These are phyloP conservation scores for Apiospora arundinis DNA, from an alignment of 2,329 filamentous ascomycete genomes.

Conservation along the genomic window DNA sequence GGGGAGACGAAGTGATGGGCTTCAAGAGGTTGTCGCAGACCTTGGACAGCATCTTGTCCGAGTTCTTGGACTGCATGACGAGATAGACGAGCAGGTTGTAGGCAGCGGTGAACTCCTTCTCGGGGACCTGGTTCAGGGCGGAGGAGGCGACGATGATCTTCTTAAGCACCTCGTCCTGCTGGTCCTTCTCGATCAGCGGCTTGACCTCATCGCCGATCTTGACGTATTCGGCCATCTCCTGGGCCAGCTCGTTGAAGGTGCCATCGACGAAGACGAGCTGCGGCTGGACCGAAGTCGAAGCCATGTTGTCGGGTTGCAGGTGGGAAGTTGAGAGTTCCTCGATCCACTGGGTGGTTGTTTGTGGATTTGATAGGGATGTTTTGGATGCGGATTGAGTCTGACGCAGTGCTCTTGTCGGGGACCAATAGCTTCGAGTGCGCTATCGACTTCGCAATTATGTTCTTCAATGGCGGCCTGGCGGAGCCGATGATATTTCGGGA, in stretches of 20 bases:
- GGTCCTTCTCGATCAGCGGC: conserved; percentile 72
- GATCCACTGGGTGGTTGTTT: conserved; percentile 12
- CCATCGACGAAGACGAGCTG: conserved; percentile 84
- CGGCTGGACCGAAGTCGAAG: conserved; percentile 47
- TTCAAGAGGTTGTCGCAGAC: conserved; percentile 90
- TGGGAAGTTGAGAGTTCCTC: neutral
- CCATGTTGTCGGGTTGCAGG: conserved; percentile 17
- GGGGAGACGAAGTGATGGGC: conserved; percentile 83
- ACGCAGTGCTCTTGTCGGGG: conserved; percentile 10
- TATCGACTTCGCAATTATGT: conserved; percentile 20
- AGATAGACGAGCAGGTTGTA: conserved; percentile 98
- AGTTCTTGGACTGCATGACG: conserved; percentile 82
- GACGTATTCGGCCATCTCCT: conserved; percentile 94
- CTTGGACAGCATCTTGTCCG: conserved; percentile 83
- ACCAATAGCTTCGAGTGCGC: conserved; percentile 17
- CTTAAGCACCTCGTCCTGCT: conserved; percentile 88
- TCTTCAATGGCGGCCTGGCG: conserved; percentile 18
- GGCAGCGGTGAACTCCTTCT: conserved; percentile 95
- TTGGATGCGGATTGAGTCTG: conserved; percentile 5
- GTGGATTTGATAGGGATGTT: neutral
- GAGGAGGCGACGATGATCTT: conserved; percentile 84
- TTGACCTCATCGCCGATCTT: conserved; percentile 81
- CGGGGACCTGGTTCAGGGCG: conserved; percentile 81
- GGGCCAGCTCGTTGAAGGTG: conserved; percentile 87
- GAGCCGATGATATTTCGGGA: conserved; percentile 17